Percentiles rank a stretch among this genome's conserved stretches.
phyloP scores from a whole-genome alignment of 2,329 filamentous ascomycete genomes.

The Aspergillus carbonarius region DNA sequence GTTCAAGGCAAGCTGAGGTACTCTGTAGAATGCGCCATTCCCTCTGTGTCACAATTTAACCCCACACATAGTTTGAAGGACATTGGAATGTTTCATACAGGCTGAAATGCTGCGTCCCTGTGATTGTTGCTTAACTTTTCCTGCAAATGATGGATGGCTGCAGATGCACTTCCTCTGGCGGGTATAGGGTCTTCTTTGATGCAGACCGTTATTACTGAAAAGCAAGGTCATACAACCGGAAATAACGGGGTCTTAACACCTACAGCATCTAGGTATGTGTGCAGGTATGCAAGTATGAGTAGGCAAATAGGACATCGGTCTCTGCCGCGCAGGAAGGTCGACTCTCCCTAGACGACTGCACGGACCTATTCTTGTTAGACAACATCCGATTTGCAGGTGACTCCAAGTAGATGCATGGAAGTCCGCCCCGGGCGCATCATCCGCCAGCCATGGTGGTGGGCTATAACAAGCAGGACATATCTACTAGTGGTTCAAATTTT shows the following conservation, averaged over 20 bases:
- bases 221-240: neutral
- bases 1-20: neutral
- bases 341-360: neutral
- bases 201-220: neutral
- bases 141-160: neutral
- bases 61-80: neutral
- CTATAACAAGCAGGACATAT: conserved; percentile 5
- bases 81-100: neutral
- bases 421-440: conserved; percentile 11
- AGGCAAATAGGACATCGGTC: neutral
- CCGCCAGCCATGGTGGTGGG: neutral
- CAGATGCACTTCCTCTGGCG: neutral
- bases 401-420: neutral
- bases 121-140: neutral
- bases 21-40: neutral
- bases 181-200: neutral
- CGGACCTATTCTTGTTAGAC: neutral
- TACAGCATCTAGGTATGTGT: neutral
- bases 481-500: neutral
- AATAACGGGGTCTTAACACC: neutral
- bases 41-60: neutral
- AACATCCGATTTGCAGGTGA: conserved; percentile 1
- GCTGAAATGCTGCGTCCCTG: neutral
- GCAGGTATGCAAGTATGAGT: neutral
- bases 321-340: neutral